phyloP scores from a whole-genome alignment of 495 filamentous ascomycete genomes.

The Chlorociboria aeruginascens region DNA sequence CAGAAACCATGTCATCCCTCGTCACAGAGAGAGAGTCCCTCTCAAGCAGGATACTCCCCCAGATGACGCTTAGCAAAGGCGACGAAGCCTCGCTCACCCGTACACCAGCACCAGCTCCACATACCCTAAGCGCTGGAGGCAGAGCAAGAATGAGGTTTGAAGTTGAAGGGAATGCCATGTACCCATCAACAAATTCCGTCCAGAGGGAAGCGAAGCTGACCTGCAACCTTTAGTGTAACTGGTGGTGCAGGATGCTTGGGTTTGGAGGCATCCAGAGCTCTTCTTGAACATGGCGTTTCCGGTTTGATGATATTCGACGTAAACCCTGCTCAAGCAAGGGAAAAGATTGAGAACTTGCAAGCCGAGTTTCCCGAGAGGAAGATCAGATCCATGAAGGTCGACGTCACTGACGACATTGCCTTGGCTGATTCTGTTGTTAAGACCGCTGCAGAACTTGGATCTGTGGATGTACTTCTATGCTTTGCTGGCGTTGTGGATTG shows the following conservation, averaged over 20 bases:
- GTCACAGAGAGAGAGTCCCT: slow-evolving; percentile 23
- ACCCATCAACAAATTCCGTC: background rate
- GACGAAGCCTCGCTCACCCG: slow-evolving; percentile 30
- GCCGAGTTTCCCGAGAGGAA: slow-evolving; percentile 40
- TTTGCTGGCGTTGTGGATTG: slow-evolving; percentile 59
- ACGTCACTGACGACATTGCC: slow-evolving; percentile 45
- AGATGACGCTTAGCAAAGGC: slow-evolving; percentile 45
- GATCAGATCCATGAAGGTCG: slow-evolving; percentile 35
- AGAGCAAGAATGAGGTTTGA: slow-evolving; percentile 46
- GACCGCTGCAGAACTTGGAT: slow-evolving; percentile 30
- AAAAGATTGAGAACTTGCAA: slow-evolving; percentile 30
- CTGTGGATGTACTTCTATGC: slow-evolving; percentile 45
- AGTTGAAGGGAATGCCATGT: slow-evolving; percentile 50
- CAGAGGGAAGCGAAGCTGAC: too few relatives aligned
- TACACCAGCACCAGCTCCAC: slow-evolving; percentile 31
- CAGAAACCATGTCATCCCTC: slow-evolving; percentile 1
- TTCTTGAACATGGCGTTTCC: slow-evolving; percentile 59
- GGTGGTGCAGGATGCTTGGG: slow-evolving; percentile 61
- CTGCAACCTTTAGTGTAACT: slow-evolving; percentile 32
- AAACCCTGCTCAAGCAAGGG: slow-evolving; percentile 29
- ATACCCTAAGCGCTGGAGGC: slow-evolving; percentile 29
- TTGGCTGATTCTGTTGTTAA: slow-evolving; percentile 34
- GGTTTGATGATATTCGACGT: slow-evolving; percentile 54
- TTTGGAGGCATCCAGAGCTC: slow-evolving; percentile 41
- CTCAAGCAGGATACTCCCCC: slow-evolving; percentile 31